Evolutionary conservation across 768 basidiomycete species (phyloP).

Genomic region (Candolleomyces efflorescens): DNA sequence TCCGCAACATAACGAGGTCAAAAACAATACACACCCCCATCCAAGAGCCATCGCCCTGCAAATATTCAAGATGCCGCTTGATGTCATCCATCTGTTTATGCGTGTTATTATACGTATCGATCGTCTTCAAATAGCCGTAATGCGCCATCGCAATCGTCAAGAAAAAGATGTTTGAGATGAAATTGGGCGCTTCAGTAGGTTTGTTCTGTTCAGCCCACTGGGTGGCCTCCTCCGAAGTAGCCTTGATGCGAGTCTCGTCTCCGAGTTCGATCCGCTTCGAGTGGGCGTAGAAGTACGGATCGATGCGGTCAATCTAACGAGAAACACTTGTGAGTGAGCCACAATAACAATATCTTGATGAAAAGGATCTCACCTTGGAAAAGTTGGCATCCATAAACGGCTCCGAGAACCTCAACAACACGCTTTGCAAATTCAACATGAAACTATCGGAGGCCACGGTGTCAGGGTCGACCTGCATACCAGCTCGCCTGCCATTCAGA

Average conservation of each 20-base stretch:
- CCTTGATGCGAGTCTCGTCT: constrained; percentile 93
- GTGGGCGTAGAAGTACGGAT: constrained; percentile 73
- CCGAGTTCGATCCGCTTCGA: constrained; percentile 69
- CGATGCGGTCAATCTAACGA: constrained; percentile 83
- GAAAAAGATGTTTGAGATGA: constrained; percentile 95
- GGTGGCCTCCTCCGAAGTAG: constrained; percentile 81
- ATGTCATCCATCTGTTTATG: constrained; percentile 74
- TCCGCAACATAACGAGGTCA: not conserved
- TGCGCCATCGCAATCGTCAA: constrained; percentile 84
- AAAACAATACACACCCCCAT: constrained; percentile 54
- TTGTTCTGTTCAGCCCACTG: constrained; percentile 59
- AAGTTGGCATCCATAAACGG: constrained; percentile 94
- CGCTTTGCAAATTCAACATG: constrained; percentile 84
- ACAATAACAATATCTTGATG: not conserved
- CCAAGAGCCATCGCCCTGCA: constrained; percentile 79
- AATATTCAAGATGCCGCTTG: constrained; percentile 68
- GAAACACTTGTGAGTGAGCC: not conserved
- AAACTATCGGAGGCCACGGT: constrained; percentile 90
- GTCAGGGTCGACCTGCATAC: constrained; percentile 82
- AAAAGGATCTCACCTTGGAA: constrained; percentile 56
- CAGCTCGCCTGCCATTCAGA: constrained; percentile 81
- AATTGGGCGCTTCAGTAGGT: constrained; percentile 66
- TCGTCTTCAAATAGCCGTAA: constrained; percentile 80
- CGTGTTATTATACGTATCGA: constrained; percentile 70
- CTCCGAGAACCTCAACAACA: constrained; percentile 82